These are phyloP conservation scores for Cyathus striatus DNA, from an alignment of 768 basidiomycete species.

Conservation along the genomic window DNA sequence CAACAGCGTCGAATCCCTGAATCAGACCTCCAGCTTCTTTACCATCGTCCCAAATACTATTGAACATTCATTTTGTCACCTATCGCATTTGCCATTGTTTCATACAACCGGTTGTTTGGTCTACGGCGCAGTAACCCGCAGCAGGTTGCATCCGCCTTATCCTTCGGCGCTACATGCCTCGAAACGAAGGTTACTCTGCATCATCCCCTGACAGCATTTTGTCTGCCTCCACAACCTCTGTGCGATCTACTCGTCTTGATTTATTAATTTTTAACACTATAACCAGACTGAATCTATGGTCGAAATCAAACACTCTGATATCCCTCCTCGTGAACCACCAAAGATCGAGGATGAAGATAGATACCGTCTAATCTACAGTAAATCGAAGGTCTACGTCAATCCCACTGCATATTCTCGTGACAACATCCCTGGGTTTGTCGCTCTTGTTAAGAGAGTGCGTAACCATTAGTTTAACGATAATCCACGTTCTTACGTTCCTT, in stretches of 20 bases:
- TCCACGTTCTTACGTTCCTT: slow-evolving; percentile 1
- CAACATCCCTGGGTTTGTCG: slow-evolving; percentile 91
- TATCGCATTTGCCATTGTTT: no score
- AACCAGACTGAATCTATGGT: slow-evolving; percentile 63
- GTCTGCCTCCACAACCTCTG: slow-evolving; percentile 20
- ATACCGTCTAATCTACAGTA: slow-evolving; percentile 79
- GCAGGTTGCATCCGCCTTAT: no score
- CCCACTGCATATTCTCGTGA: slow-evolving; percentile 90
- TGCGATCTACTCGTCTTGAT: slow-evolving; percentile 8
- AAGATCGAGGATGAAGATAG: slow-evolving; percentile 48
- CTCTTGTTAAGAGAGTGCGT: slow-evolving; percentile 83
- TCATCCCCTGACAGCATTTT: slow-evolving; percentile 16
- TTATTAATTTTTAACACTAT: neutral
- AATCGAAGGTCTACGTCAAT: slow-evolving; percentile 93
- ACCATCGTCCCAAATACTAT: no score
- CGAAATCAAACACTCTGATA: slow-evolving; percentile 54
- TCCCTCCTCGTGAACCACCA: slow-evolving; percentile 8
- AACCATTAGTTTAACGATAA: slow-evolving; percentile 6
- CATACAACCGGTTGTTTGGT: no score
- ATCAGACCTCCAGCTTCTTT: no score
- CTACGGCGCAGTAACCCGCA: no score
- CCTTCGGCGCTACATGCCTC: no score
- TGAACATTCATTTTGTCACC: no score
- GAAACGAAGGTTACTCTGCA: slow-evolving; percentile 5
- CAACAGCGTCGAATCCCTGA: no score